A percentile compares a stretch with the other conserved stretches of the same genome.
Conservation (phyloP, 1,284 basidiomycete genomes). For the Boletus semigastroideus region DNA sequence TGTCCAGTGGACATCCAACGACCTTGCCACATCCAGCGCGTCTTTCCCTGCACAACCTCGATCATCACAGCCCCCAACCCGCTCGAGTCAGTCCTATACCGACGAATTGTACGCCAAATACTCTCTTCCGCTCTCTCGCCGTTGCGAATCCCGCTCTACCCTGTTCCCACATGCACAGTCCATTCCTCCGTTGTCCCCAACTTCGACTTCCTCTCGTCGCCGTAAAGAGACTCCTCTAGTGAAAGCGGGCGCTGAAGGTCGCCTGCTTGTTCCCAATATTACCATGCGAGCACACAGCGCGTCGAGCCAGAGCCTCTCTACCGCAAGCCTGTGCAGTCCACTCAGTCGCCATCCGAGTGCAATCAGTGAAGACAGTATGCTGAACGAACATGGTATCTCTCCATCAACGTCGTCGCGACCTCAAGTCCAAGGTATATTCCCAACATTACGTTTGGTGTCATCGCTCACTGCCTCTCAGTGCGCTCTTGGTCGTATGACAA, state of each 20-base stretch:
- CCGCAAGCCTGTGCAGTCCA: conserved; percentile 34
- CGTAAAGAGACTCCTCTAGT: conserved; percentile 53
- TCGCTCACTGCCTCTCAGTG: conserved; percentile 28
- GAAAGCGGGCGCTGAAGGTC: conserved; percentile 57
- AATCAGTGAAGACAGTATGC: conserved; percentile 35
- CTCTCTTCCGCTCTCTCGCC: conserved; percentile 50
- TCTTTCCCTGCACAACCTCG: conserved; percentile 20
- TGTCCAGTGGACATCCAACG: conserved; percentile 48
- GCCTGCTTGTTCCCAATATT: conserved; percentile 64
- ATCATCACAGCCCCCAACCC: conserved; percentile 14
- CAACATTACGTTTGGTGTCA: not conserved
- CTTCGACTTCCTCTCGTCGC: conserved; percentile 34
- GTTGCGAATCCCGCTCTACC: conserved; percentile 49
- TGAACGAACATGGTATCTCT: conserved; percentile 22
- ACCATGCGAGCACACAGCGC: conserved; percentile 49
- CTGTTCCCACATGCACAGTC: conserved; percentile 36
- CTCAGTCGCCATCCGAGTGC: conserved; percentile 33
- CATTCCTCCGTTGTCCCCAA: conserved; percentile 29
- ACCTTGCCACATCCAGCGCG: conserved; percentile 29
- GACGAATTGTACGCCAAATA: conserved; percentile 55
- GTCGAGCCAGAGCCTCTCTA: conserved; percentile 40
- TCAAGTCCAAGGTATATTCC: conserved; percentile 33
- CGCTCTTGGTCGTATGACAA: conserved; percentile 74
- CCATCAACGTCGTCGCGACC: conserved; percentile 25
- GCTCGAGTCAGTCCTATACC: conserved; percentile 35